Evolutionary conservation across 2,329 filamentous ascomycete genomes (phyloP).

Genomic region (Fusarium ramigenum): DNA sequence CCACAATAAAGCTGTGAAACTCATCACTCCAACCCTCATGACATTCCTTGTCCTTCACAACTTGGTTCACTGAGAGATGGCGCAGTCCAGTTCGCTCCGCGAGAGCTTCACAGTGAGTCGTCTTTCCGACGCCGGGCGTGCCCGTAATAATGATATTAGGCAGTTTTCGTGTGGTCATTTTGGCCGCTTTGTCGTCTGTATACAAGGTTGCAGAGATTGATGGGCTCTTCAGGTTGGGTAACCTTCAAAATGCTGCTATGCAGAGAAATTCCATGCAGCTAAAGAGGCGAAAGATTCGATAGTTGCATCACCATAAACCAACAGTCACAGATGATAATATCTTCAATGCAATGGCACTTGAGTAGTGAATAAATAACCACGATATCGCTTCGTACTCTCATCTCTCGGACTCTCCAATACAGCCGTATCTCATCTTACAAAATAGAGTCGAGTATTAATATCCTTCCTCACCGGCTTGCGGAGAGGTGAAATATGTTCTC

Average conservation of each 20-base stretch:
- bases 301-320: slow-evolving; percentile 14
- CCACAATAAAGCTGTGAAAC: slow-evolving; percentile 88
- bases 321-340: background rate
- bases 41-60: slow-evolving; percentile 88
- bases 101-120: slow-evolving; percentile 86
- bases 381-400: slow-evolving; percentile 34
- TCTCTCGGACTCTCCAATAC: slow-evolving; percentile 36
- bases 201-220: slow-evolving; percentile 38
- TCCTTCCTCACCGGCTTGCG: slow-evolving; percentile 28
- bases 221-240: slow-evolving; percentile 9
- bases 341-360: background rate
- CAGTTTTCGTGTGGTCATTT: slow-evolving; percentile 55
- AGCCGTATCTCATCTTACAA: slow-evolving; percentile 42
- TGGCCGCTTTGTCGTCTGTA: background rate
- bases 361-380: slow-evolving; percentile 31
- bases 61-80: slow-evolving; percentile 87
- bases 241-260: slow-evolving; percentile 13
- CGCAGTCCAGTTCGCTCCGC: slow-evolving; percentile 79
- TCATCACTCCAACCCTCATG: slow-evolving; percentile 90
- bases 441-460: slow-evolving; percentile 26
- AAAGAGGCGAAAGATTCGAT: slow-evolving; percentile 28
- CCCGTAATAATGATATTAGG: slow-evolving; percentile 97
- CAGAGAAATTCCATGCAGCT: slow-evolving; percentile 22
- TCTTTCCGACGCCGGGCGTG: slow-evolving; percentile 96
- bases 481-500: slow-evolving; percentile 22